Conservation (phyloP, 2,329 filamentous ascomycete genomes). For the Elsinoe fawcettii region DNA sequence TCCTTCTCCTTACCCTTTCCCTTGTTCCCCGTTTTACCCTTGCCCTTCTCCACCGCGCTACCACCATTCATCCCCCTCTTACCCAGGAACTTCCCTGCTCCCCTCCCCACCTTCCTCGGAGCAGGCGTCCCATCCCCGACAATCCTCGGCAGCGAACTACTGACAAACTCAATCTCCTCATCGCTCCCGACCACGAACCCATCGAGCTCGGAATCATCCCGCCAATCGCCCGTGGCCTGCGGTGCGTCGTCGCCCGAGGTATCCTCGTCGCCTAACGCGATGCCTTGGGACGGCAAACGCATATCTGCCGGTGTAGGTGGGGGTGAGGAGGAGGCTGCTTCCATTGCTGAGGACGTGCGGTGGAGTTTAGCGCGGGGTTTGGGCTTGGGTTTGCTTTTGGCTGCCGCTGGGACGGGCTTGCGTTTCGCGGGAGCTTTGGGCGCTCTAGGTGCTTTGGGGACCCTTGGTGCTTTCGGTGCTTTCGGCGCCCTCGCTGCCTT, state of each 20-base stretch:
- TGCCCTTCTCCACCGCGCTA: not conserved
- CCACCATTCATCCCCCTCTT: not conserved
- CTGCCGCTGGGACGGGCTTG: not conserved
- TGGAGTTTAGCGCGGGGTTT: not conserved
- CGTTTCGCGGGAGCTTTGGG: conserved; percentile 14
- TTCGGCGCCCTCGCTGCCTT: not conserved
- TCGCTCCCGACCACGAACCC: conserved; percentile 41
- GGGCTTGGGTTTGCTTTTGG: not conserved
- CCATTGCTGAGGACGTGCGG: conserved; percentile 23
- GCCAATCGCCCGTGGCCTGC: conserved; percentile 35
- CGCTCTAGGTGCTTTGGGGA: not conserved
- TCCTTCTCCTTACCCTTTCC: conserved; percentile 6
- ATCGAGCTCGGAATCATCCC: conserved; percentile 38
- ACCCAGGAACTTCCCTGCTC: not conserved
- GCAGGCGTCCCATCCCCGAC: not conserved
- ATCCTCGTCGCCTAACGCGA: conserved; percentile 38
- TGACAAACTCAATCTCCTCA: conserved; percentile 29
- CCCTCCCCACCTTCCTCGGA: not conserved
- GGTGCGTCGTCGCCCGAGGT: conserved; percentile 33
- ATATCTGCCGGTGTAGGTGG: conserved; percentile 30
- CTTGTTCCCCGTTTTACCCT: conserved; percentile 10
- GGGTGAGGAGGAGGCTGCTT: conserved; percentile 29
- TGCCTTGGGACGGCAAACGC: conserved; percentile 30
- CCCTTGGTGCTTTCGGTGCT: too few relatives aligned
- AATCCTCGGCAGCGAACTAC: conserved; percentile 23